Evolutionary conservation across 1,284 basidiomycete species (phyloP), one percentile per base, ranked within the genome.

Genomic region (Cutaneotrichosporon sp.): DNA sequence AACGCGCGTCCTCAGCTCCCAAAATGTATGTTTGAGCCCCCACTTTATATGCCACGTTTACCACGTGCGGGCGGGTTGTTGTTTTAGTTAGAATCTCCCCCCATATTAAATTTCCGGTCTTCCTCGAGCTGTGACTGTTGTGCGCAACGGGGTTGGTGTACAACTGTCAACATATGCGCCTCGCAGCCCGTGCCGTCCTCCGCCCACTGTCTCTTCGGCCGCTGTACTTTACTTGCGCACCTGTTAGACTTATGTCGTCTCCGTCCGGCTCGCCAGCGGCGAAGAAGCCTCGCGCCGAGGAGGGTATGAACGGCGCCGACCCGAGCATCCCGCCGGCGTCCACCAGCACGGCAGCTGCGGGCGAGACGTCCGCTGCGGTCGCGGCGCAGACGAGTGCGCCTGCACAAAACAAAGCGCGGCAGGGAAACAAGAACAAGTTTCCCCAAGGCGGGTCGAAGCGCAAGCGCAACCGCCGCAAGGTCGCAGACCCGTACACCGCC

Each of bases 401-500:
- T n/a, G n/a, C n/a, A n/a, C n/a, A n/a, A n/a, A n/a, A 35, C 7
- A 43, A 54, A 14, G 9, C 41, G 15, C 17, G 45, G 21, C 55
- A 42, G 13, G 49, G 48, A 37, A 33, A 5, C 33, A 43, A 44
- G 18, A 34, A 37, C 30, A 50, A 56, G 48, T 17, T 26, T 40
- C 26, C 26, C 26, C 49, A 56, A 48, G 55, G 46, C 39, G 60
- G 61, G 49, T 45, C 54, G n/a, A 61, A 63, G 52, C 52, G 55
- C 23, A 63, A 58, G 55, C 61, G 64, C 46, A 65, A 59, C 55
- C 64, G 63, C 44, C 59, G 67, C 40, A 54, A 61, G 4, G 57
- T 80, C 4, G 82, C 84, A 1, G 87, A 88, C 55, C 76, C 80
- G 1, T 87, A 81, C 64, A 84, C 87, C 2, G 60, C 80, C 2